phyloP scores from a whole-genome alignment of 306 rosid species.

The Erythrophleum fordii region DNA sequence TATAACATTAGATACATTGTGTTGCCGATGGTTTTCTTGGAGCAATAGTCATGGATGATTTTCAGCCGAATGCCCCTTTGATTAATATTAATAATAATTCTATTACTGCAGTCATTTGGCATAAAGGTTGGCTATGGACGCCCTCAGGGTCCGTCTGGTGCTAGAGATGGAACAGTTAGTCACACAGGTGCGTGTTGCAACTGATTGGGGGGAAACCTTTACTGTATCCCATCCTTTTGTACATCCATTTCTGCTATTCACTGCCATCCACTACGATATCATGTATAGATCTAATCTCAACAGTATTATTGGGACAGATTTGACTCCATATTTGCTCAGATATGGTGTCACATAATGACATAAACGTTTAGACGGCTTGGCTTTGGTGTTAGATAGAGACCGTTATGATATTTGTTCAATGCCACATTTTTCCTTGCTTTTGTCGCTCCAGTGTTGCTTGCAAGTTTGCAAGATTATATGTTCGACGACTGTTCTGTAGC shows the following conservation, averaged over 20 bases:
- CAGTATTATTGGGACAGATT: constrained; percentile 25
- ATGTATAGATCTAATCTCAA: constrained; percentile 44
- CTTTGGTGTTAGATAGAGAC: not conserved
- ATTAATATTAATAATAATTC: not conserved
- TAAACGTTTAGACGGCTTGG: not conserved
- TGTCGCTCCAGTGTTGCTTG: not conserved
- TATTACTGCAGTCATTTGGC: constrained; percentile 61
- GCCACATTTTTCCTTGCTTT: not conserved
- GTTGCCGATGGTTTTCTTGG: not conserved
- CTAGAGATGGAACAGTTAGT: constrained; percentile 64
- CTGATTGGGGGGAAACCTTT: constrained; percentile 33
- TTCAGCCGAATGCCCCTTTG: not conserved
- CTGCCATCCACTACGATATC: constrained; percentile 5
- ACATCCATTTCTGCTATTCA: constrained; percentile 15
- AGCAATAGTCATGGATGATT: not conserved
- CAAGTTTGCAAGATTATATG: not conserved
- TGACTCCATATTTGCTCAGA: not conserved
- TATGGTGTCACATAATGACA: not conserved
- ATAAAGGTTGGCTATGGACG: constrained; percentile 77
- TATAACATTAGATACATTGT: not conserved
- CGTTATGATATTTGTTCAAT: not conserved
- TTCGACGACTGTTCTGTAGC: not conserved
- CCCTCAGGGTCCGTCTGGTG: constrained; percentile 57
- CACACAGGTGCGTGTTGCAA: constrained; percentile 60
- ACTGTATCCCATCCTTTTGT: constrained; percentile 18